Evolutionary conservation across 1,139 yeast species (phyloP), one percentile per base, ranked within the genome.

Genomic region (Debaryomyces nepalensis): DNA sequence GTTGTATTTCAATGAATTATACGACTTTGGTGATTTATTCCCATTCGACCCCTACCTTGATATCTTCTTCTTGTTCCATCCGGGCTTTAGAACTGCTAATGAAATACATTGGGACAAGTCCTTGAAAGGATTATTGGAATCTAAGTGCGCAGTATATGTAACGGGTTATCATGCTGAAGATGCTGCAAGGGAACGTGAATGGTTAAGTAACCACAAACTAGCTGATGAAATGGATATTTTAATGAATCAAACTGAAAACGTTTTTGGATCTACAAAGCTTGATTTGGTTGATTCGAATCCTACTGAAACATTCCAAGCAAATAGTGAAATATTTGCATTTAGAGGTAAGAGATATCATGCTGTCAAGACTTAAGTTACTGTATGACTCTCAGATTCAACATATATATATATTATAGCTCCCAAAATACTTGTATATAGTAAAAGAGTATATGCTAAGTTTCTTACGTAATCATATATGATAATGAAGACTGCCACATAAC

Each of bases 271-370:
- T 31, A 87, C 96, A 30, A 91, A 91, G 66, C 87, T 96, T 85
- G 98, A 93, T 68, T 76, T 93, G 59, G 93, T 90, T 54, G 97
- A 91, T 62, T 68, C 82, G 48, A 82, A 89, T 62, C 98, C 98
- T 11, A 90, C 91, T 18, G 97, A 91, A 61, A 87, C 88, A 8
- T 91, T 87, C 72, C 96, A 87, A 69, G 87, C 89, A 60, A 93
- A 93, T 70, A 90, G 87, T 72, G 82, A 83, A 60, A 68, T 93
- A 41, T 90, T 88, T 63, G 98, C 93, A 18, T 80, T 91, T 64
- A 83, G 99, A 70, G 99, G 99, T 53, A 93, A 93, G 77, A 81
- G 98, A 64, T 93, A 93, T 68, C 97, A 89, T 60, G 96, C 97
- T 32, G 77, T 87, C 52, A 63, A 59, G 46, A 62, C 58, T 42